phyloP scores from a whole-genome alignment of 208 protist species.

The Trypanosoma avium region DNA sequence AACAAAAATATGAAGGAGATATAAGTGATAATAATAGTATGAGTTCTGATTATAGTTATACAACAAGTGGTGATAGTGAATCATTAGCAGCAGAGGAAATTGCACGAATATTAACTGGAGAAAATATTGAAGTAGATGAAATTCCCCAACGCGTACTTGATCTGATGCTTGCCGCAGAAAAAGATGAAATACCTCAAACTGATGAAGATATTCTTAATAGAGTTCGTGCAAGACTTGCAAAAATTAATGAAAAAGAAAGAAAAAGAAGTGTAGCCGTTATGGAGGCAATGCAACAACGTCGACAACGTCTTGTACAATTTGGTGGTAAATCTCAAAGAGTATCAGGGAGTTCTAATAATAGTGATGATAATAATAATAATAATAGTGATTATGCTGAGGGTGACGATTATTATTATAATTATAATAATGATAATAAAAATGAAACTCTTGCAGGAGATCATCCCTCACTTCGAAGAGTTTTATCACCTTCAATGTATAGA shows the following conservation, averaged over 20 bases:
- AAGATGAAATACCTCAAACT: background rate
- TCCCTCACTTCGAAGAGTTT: background rate
- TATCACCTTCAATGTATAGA: constrained; percentile 11
- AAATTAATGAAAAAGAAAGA: background rate
- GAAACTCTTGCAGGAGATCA: background rate
- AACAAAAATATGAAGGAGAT: background rate
- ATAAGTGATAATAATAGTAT: background rate
- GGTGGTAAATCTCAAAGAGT: no score
- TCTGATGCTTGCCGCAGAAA: constrained; percentile 3
- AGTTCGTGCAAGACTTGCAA: background rate
- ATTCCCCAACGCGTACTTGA: constrained; percentile 11
- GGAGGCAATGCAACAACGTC: no score
- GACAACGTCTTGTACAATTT: no score
- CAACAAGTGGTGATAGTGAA: background rate
- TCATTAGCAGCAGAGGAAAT: constrained; percentile 1
- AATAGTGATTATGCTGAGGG: background rate
- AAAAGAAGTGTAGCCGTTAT: background rate
- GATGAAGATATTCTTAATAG: background rate
- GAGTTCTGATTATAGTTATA: background rate
- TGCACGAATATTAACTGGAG: background rate
- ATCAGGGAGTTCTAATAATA: background rate
- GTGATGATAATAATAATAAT: background rate
- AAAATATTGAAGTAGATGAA: background rate
- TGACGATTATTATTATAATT: no score
- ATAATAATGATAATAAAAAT: no score